A percentile compares a stretch with the other conserved stretches of the same genome.
phyloP scores from a whole-genome alignment of 1,284 basidiomycete species.

The Kalmanozyma brasiliensis region DNA sequence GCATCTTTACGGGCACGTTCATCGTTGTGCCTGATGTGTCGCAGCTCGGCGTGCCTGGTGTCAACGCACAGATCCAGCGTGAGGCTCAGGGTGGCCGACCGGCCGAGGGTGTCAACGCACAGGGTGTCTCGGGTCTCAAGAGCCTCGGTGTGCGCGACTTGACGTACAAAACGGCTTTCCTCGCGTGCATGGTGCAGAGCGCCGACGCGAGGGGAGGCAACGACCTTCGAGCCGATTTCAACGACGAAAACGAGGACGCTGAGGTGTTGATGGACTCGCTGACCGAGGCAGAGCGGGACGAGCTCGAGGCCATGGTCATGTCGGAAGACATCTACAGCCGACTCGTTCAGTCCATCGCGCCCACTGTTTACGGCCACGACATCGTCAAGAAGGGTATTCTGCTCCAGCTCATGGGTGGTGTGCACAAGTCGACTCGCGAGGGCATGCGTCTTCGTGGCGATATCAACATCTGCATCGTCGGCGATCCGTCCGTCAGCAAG shows the following conservation, averaged over 20 bases:
- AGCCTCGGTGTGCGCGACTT: conserved; percentile 92
- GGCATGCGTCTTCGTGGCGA: conserved; percentile 98
- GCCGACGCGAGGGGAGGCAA: conserved; percentile 74
- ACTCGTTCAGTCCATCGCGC: conserved; percentile 92
- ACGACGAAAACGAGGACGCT: conserved; percentile 83
- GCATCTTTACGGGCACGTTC: conserved; percentile 96
- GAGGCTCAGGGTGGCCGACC: conserved; percentile 77
- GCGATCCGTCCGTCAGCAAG: conserved; percentile 95
- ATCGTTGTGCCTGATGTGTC: conserved; percentile 98
- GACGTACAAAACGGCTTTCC: conserved; percentile 97
- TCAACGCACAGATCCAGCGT: conserved; percentile 90
- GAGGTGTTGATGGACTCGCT: conserved; percentile 85
- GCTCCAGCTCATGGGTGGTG: conserved; percentile 99
- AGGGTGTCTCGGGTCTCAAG: conserved; percentile 93
- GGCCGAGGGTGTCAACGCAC: conserved; percentile 74
- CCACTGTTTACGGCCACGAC: conserved; percentile 85
- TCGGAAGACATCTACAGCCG: conserved; percentile 92
- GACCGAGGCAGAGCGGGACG: conserved; percentile 92
- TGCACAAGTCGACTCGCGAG: conserved; percentile 95
- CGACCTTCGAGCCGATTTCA: conserved; percentile 75
- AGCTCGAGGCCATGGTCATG: conserved; percentile 92
- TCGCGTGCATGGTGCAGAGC: conserved; percentile 96
- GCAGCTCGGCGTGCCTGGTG: conserved; percentile 92
- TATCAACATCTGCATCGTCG: conserved; percentile 97
- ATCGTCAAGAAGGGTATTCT: conserved; percentile 88